Base-by-base conservation (phyloP, 1,284 basidiomycete species). In the Ceratobasidium sp. region DNA sequence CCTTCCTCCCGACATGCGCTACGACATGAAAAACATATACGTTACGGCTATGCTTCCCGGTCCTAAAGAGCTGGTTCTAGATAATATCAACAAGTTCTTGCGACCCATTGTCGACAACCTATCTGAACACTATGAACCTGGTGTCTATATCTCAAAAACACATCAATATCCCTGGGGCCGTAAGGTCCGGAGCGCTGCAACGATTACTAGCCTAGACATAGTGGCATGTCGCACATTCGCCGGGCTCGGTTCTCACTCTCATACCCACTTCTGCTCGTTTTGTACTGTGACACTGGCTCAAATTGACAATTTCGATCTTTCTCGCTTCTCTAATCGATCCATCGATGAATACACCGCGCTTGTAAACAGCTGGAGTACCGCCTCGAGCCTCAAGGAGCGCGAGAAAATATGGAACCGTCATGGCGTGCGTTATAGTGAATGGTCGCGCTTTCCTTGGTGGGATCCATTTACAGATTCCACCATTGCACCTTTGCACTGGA, bases 21-120 rank as follows among this genome's bases (percentile, higher is more conserved):
- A 83, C 76, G 78, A 81, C 25, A 65, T 78, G 2, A 82, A 86
- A 68, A 85, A 86, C 67, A 79, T 86, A n/a, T 85, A 81, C 74
- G 80, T 86, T 7, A 82, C 82, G 8, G 84, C 83, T 2, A 78
- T 86, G 19, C 82, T 82, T 82, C 85, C 81, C 2, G 81, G 81
- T 2, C 81, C 80, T 13, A 25, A 54, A 13, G 78, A 81, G 57
- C 80, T 79, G 3, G 61, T 65, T 3, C 40, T 75, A 2, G 62
- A 79, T 19, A 56, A 81, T 25, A 71, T 84, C 40, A 84, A 85
- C 70, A 81, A 81, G 46, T 81, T 82, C 67, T 57, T 85, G 0
- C 22, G 49, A 22, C 82, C 81, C 1, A 46, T 86, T 2, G 79
- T 85, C 2, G 79, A 82, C 17, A 80, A 83, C 15, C 78, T 86